A percentile compares a stretch with the other conserved stretches of the same genome.
Evolutionary conservation across 225 moss, liverwort and hornwort species (phyloP).

Genomic region (Pleurozium schreberi): DNA sequence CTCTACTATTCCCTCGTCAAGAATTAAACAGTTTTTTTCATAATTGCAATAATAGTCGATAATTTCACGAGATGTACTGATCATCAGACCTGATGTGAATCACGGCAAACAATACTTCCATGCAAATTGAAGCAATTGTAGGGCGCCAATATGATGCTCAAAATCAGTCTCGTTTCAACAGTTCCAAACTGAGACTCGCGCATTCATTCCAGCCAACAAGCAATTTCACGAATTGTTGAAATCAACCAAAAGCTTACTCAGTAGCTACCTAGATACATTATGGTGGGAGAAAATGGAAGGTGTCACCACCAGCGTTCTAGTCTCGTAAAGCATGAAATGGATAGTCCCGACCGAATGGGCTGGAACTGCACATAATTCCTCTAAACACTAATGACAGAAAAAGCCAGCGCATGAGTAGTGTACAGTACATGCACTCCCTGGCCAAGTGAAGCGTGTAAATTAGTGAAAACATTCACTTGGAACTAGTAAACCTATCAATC

Average conservation of each 20-base stretch:
- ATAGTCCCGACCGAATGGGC: background rate
- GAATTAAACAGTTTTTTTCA: too few relatives aligned
- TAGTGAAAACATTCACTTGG: conserved; percentile 25
- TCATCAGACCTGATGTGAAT: background rate
- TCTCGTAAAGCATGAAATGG: conserved; percentile 2
- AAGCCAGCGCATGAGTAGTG: background rate
- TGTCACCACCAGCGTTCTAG: background rate
- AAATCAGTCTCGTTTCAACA: background rate
- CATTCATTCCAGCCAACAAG: background rate
- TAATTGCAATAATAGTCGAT: too few relatives aligned
- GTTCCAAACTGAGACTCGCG: background rate
- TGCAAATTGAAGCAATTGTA: background rate
- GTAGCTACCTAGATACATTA: background rate
- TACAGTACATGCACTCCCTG: background rate
- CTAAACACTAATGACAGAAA: background rate
- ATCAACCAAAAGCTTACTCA: background rate
- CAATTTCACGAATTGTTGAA: background rate
- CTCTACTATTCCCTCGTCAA: too few relatives aligned
- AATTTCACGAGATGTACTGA: background rate
- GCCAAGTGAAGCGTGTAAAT: conserved; percentile 11
- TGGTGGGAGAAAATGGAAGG: background rate
- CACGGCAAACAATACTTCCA: background rate
- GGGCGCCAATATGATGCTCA: background rate
- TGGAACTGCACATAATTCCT: background rate
- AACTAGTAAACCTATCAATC: conserved; percentile 32